Evolutionary conservation across 805 yeast genomes (phyloP).

Genomic region (Kluyveromyces nonfermentans): DNA sequence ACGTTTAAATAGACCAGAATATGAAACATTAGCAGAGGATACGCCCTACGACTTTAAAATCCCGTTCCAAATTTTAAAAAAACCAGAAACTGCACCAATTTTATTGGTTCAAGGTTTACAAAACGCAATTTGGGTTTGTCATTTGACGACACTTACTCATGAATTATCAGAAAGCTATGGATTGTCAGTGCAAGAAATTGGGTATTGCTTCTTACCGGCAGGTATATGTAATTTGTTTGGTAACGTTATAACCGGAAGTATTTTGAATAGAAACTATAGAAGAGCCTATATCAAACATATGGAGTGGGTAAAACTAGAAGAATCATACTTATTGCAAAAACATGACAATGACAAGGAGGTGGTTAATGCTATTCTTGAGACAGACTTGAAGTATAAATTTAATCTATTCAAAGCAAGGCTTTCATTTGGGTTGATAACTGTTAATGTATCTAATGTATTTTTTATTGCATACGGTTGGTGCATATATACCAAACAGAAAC

Average conservation of each 20-base stretch:
- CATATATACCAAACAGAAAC: conserved; percentile 36
- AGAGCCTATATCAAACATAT: conserved; percentile 14
- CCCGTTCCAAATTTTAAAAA: conserved; percentile 36
- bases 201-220: conserved; percentile 63
- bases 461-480: conserved; percentile 68
- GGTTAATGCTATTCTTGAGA: conserved; percentile 15
- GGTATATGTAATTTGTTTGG: conserved; percentile 61
- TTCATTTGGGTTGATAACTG: conserved; percentile 36
- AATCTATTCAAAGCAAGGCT: conserved; percentile 49
- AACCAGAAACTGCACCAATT: conserved; percentile 37
- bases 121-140: conserved; percentile 62
- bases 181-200: conserved; percentile 48
- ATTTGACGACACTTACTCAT: conserved; percentile 56
- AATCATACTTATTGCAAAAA: conserved; percentile 11
- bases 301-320: conserved; percentile 15
- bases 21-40: conserved; percentile 20
- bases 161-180: conserved; percentile 41
- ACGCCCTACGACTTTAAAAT: conserved; percentile 25
- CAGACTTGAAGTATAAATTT: conserved; percentile 32
- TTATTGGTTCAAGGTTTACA: conserved; percentile 52
- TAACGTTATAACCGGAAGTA: conserved; percentile 47
- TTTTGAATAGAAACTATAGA: conserved; percentile 39
- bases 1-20: conserved; percentile 27
- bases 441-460: conserved; percentile 31
- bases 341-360: conserved; percentile 12